phyloP scores from a whole-genome alignment of 164 flowering plant genomes.

The Aristolochia californica region DNA sequence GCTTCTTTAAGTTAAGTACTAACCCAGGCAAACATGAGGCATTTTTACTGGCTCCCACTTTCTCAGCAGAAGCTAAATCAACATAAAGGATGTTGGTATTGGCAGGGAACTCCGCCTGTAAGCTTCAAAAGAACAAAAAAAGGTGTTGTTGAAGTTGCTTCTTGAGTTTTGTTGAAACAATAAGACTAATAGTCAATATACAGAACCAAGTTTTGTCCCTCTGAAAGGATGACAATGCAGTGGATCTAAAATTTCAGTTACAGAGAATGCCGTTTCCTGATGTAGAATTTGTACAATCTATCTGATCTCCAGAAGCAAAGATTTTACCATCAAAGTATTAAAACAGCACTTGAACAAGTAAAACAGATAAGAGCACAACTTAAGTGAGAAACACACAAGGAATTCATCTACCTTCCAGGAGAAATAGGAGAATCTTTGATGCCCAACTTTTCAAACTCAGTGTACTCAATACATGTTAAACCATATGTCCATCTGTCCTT shows the following conservation, averaged over 20 bases:
- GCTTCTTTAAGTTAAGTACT: slow-evolving; percentile 79
- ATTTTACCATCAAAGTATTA: no score
- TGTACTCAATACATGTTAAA: slow-evolving; percentile 89
- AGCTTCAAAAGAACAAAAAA: slow-evolving; percentile 37
- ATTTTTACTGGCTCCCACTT: slow-evolving; percentile 47
- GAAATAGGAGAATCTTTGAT: slow-evolving; percentile 32
- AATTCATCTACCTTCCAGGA: slow-evolving; percentile 34
- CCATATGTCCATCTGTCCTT: slow-evolving; percentile 90
- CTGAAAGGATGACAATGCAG: background rate
- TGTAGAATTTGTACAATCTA: no score
- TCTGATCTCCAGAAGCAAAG: no score
- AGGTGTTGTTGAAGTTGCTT: background rate
- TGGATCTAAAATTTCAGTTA: background rate
- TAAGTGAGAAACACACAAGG: background rate
- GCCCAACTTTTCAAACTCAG: slow-evolving; percentile 88
- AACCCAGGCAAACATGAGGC: slow-evolving; percentile 74
- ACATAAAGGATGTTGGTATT: slow-evolving; percentile 93
- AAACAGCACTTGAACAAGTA: no score
- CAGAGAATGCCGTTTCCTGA: background rate
- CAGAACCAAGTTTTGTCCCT: no score
- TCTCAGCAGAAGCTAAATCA: slow-evolving; percentile 77
- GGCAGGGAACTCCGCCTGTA: slow-evolving; percentile 85
- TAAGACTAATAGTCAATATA: no score
- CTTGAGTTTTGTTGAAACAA: no score
- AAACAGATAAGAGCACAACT: no score